Conservation (phyloP, 768 basidiomycete species). For the Sarcodon sp. region DNA sequence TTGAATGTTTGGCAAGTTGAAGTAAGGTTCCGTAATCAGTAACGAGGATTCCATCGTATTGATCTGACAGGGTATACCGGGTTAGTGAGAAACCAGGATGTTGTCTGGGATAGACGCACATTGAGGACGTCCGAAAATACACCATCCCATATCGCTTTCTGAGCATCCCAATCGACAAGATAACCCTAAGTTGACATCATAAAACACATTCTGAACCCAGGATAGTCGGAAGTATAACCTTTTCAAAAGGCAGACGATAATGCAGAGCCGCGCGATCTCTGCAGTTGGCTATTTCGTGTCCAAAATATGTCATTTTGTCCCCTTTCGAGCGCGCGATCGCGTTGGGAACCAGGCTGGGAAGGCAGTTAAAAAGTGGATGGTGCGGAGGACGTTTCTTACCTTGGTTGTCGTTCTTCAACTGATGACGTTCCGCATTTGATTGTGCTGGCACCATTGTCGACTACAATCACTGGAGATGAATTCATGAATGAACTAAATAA, state of each 20-base stretch:
- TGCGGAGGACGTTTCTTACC: background rate
- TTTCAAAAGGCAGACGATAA: conserved; percentile 80
- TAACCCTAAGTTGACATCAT: conserved; percentile 52
- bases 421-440: conserved; percentile 42
- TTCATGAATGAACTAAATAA: conserved; percentile 4
- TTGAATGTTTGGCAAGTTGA: conserved; percentile 87
- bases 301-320: conserved; percentile 74
- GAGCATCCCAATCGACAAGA: conserved; percentile 89
- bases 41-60: conserved; percentile 63
- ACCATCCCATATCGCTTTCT: conserved; percentile 91
- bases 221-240: conserved; percentile 33
- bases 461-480: conserved; percentile 34
- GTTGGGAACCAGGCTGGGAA: conserved; percentile 60
- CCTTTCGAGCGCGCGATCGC: conserved; percentile 77
- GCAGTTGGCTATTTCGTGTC: conserved; percentile 72
- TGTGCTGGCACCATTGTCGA: conserved; percentile 81
- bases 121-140: conserved; percentile 66
- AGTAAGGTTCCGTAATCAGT: conserved; percentile 87
- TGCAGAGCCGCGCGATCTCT: conserved; percentile 70
- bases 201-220: conserved; percentile 7
- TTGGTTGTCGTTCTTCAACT: conserved; percentile 9
- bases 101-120: conserved; percentile 25
- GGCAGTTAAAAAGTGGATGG: background rate
- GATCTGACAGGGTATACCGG: conserved; percentile 29
- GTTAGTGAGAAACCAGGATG: conserved; percentile 3